Base-by-base conservation (phyloP, 768 basidiomycete species). In the Amanita exitialis region DNA sequence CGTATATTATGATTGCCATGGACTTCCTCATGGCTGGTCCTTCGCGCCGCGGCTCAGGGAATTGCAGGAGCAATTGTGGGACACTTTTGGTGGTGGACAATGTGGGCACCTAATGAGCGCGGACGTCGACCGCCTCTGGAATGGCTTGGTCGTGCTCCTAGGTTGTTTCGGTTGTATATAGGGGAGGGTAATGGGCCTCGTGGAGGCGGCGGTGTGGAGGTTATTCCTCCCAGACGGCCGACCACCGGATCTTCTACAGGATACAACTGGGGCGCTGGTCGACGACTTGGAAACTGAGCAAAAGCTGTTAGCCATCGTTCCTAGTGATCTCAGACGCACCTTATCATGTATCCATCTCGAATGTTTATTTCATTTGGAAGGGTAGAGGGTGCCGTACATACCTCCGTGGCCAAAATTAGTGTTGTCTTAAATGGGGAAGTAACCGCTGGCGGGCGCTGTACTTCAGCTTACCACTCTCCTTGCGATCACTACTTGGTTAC, bases 41-140 rank as follows among this genome's bases (percentile, higher is more conserved):
- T 0, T n/a, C 35, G 53, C 1, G 77, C 74, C 3, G 85, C 82
- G 3, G 76, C 79, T 6, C 59, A 70, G 23, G 68, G 75, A 21
- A 61, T 89, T 44, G 81, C 82, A 0, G 91, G 91, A 6, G 75
- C 85, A 30, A 73, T 88, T 28, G 76, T 83, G 2, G 90, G 90
- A 0, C 89, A 93, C 61, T 62, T 78, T 7, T 92, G 88, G 86
- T 90, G 83, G 81, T 87, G 81, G 82, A 61, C 69, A 21, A 72
- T 88, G 6, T 82, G 81, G 73, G 76, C 78, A 3, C 9, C 41
- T 10, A 67, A 68, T 28, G 67, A 64, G 15, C 61, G 70, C n/a
- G 73, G 74, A 23, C 62, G 61, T 5, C 62, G 63, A 15, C 73
- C 80, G 1, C 57, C 63, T 7, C 63, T 79, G 52, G 64, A 65